phyloP scores from a whole-genome alignment of 495 filamentous ascomycete species.

The Neurospora sp. region DNA sequence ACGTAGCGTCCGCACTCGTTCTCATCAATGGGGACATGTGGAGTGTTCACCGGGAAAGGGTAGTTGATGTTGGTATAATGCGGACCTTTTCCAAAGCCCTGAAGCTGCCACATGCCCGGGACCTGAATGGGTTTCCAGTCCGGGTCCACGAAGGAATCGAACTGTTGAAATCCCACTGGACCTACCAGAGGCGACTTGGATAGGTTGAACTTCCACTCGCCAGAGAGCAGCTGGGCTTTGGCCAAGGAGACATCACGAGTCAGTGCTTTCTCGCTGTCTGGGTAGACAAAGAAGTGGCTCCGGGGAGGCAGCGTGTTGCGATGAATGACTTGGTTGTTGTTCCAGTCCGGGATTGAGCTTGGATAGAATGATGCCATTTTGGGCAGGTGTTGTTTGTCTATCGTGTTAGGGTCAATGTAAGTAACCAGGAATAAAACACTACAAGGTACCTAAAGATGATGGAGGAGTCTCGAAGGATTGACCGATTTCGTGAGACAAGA shows the following conservation, averaged over 20 bases:
- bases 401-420: background rate
- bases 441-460: background rate
- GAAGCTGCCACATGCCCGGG: slow-evolving; percentile 62
- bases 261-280: slow-evolving; percentile 24
- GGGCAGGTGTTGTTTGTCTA: background rate
- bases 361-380: slow-evolving; percentile 2
- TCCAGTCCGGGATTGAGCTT: slow-evolving; percentile 43
- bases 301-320: slow-evolving; percentile 54
- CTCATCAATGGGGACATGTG: slow-evolving; percentile 48
- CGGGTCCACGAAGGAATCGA: slow-evolving; percentile 7
- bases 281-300: slow-evolving; percentile 46
- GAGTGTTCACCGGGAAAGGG: slow-evolving; percentile 53
- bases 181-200: slow-evolving; percentile 40
- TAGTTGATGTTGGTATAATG: slow-evolving; percentile 59
- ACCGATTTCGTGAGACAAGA: background rate
- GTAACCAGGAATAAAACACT: background rate
- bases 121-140: slow-evolving; percentile 52
- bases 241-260: slow-evolving; percentile 21
- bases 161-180: slow-evolving; percentile 29
- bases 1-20: slow-evolving; percentile 60
- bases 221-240: slow-evolving; percentile 41
- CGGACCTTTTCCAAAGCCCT: slow-evolving; percentile 51
- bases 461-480: background rate
- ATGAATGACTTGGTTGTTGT: slow-evolving; percentile 50
- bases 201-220: slow-evolving; percentile 48